Evolutionary conservation across 2,329 filamentous ascomycete genomes (phyloP).

Genomic region (Neonectria hederae): DNA sequence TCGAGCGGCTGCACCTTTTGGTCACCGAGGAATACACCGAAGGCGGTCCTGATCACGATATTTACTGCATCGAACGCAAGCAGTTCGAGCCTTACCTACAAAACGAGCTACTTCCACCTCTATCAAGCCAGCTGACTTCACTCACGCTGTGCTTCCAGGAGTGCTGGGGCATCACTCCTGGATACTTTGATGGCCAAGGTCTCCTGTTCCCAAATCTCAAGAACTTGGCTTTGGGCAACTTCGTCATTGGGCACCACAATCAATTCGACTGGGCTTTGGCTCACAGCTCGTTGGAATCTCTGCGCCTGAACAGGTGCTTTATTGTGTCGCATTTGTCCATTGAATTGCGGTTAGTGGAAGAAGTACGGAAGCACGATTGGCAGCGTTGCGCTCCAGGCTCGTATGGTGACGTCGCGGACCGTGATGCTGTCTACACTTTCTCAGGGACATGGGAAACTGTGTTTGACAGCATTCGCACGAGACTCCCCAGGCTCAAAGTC

Average conservation of each 20-base stretch:
- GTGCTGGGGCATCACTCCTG: conserved; percentile 34
- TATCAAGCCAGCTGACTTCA: conserved; percentile 31
- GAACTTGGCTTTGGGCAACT: conserved; percentile 31
- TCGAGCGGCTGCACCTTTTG: conserved; percentile 30
- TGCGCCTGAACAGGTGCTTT: conserved; percentile 21
- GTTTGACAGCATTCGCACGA: conserved; percentile 31
- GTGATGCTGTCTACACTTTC: conserved; percentile 20
- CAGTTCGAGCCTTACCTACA: conserved; percentile 37
- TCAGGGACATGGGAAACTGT: conserved; percentile 32
- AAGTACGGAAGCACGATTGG: conserved; percentile 27
- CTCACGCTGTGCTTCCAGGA: conserved; percentile 35
- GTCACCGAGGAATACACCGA: conserved; percentile 28
- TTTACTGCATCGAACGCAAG: conserved; percentile 28
- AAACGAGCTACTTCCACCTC: conserved; percentile 24
- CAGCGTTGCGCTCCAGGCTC: background rate
- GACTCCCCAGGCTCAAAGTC: conserved; percentile 26
- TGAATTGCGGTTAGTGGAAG: background rate
- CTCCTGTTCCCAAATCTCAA: conserved; percentile 36
- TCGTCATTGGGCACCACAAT: conserved; percentile 32
- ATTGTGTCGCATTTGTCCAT: conserved; percentile 24
- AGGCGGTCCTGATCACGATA: conserved; percentile 23
- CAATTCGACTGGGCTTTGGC: conserved; percentile 41
- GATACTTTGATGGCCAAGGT: conserved; percentile 33
- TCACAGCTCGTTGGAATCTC: conserved; percentile 22
- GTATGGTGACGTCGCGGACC: background rate